A percentile compares a stretch with the other conserved stretches of the same genome.
These are phyloP conservation scores for Dactylellina parvicollis DNA, from an alignment of 2,329 filamentous ascomycete genomes.

Conservation along the genomic window DNA sequence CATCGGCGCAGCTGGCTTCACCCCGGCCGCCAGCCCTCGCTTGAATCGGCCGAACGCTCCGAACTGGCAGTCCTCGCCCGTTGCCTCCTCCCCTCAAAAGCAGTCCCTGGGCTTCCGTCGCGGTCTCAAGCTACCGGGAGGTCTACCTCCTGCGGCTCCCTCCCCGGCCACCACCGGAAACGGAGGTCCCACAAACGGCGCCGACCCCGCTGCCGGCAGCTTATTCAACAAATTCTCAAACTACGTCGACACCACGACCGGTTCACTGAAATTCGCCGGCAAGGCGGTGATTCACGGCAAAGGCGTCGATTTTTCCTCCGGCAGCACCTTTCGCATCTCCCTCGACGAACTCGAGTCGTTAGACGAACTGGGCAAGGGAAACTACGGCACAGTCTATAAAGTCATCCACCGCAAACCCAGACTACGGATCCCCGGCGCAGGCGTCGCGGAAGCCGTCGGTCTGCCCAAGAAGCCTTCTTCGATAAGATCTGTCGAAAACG, in stretches of 20 bases:
- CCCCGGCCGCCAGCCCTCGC: constrained; percentile 62
- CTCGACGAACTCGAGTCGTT: constrained; percentile 93
- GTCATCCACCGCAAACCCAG: constrained; percentile 78
- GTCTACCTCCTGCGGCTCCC: constrained; percentile 52
- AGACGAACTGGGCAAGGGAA: constrained; percentile 94
- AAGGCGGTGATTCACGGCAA: constrained; percentile 88
- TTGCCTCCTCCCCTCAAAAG: constrained; percentile 60
- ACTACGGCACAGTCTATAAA: constrained; percentile 98
- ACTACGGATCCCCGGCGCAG: constrained; percentile 69
- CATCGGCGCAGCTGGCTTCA: constrained; percentile 63
- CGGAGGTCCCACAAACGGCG: constrained; percentile 49
- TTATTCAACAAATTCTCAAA: constrained; percentile 77
- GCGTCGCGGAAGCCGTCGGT: constrained; percentile 65
- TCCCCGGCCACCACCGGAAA: constrained; percentile 45
- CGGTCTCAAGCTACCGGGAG: constrained; percentile 62
- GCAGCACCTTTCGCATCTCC: constrained; percentile 90
- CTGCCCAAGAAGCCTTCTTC: background rate
- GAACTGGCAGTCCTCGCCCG: constrained; percentile 65
- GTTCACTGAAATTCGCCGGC: constrained; percentile 89
- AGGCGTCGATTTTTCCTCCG: constrained; percentile 91
- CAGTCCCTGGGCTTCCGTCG: constrained; percentile 65
- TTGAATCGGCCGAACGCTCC: constrained; percentile 61
- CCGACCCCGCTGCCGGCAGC: constrained; percentile 59
- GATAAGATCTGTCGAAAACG: constrained; percentile 2
- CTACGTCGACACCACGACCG: constrained; percentile 89